Percentiles rank a stretch among this genome's conserved stretches.
Evolutionary conservation across 306 rosid species (phyloP).

Genomic region (Mimosa bimucronata): DNA sequence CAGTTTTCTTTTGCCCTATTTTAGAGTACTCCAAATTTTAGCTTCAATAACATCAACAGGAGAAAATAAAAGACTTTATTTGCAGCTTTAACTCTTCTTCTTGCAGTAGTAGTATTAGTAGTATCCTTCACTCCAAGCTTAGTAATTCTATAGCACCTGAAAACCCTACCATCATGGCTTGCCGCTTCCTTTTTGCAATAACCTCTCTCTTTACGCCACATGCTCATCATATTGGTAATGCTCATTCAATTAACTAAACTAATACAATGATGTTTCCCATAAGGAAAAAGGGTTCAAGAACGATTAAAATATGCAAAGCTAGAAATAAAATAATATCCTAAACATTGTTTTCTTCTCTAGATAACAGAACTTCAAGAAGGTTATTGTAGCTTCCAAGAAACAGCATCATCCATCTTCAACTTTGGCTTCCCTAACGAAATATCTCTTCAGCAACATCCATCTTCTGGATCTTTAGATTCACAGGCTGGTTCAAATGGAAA

Average conservation of each 20-base stretch:
- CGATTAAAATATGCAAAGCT: conserved; percentile 44
- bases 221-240: conserved; percentile 47
- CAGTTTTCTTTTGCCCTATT: too few species aligned
- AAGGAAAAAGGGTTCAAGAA: conserved; percentile 29
- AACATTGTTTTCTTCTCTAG: conserved; percentile 10
- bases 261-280: conserved; percentile 45
- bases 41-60: conserved; percentile 36
- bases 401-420: not conserved
- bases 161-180: conserved; percentile 39
- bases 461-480: not conserved
- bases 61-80: conserved; percentile 14
- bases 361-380: not conserved
- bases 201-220: conserved; percentile 59
- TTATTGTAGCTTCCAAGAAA: conserved; percentile 28
- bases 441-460: not conserved
- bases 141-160: conserved; percentile 10
- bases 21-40: not conserved
- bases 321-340: conserved; percentile 27
- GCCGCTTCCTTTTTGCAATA: conserved; percentile 17
- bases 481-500: conserved; percentile 27
- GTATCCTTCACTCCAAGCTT: conserved; percentile 37
- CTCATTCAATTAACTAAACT: conserved; percentile 28
- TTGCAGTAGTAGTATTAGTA: not conserved
- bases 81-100: conserved; percentile 36
- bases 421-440: conserved; percentile 3